Base-by-base conservation (phyloP, 768 basidiomycete species). In the Lactarius pseudohatsudake region DNA sequence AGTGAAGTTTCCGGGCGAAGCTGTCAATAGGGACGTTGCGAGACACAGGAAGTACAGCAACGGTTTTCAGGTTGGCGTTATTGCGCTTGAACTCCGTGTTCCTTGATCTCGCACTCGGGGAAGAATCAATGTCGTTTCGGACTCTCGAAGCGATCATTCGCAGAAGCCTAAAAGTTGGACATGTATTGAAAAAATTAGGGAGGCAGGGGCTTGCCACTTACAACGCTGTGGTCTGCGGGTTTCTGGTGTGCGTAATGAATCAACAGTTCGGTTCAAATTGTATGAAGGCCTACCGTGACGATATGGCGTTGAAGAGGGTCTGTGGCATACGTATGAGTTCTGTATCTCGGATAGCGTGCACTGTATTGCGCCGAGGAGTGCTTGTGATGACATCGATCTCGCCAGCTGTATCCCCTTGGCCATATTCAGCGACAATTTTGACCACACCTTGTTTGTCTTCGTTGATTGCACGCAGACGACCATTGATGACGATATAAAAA, bases 401-500 rank as follows among this genome's bases (percentile, higher is more conserved):
- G 30, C 97, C 97, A 58, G 98, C 94, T 0, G 92, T 92, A 73
- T 98, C 96, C 11, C 95, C 96, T 76, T 98, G 96, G 45, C 97
- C 97, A 72, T 96, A 96, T 79, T 99, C 97, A 9, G 88, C 92
- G 2, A 90, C 81, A 57, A 98, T 95, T 11, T 84, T 84, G 43
- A 96, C 88, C 41, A 83, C 86, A 6, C 91, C 93, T 34, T 80
- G 82, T 32, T 90, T 87, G 28, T 85, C 86, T 72, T 98, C 95
- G 16, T 86, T 83, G 66, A 98, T 89, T 2, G 94, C 92, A 68
- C 97, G 87, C 20, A 99, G 79, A 71, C 97, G 94, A 58, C 97
- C 97, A 74, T 98, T 96, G 75, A 96, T 92, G 68, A 96, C 97
- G 66, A 99, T 97, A 75, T 97, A 98, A 77, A 98, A 98, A 72